phyloP scores from a whole-genome alignment of 257 asterid species.

The Jacaranda mimosifolia region DNA sequence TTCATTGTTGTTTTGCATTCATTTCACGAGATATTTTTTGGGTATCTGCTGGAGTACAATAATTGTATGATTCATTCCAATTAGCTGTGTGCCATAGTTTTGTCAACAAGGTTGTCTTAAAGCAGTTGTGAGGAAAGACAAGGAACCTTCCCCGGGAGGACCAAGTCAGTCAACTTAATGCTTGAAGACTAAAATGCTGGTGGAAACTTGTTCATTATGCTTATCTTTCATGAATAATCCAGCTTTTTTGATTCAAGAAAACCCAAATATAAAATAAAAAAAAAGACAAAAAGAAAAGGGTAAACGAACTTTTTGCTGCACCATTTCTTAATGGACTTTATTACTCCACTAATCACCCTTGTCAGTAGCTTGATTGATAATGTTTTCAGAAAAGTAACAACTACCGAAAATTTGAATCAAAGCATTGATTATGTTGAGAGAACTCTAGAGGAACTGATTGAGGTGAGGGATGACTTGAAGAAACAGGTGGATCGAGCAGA shows the following conservation, averaged over 20 bases:
- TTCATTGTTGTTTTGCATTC: neutral
- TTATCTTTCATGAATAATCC: constrained; percentile 3
- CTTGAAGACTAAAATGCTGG: neutral
- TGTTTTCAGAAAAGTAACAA: constrained; percentile 17
- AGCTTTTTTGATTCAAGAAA: constrained; percentile 3
- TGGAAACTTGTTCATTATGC: constrained; percentile 3
- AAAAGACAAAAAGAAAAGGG: neutral
- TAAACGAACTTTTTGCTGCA: neutral
- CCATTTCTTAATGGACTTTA: constrained; percentile 31
- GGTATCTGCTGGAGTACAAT: neutral
- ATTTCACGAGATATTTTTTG: neutral
- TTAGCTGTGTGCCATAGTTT: neutral
- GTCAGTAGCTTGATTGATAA: constrained; percentile 16
- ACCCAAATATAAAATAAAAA: neutral
- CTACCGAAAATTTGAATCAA: constrained; percentile 35
- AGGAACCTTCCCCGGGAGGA: constrained; percentile 17
- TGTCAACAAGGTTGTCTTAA: constrained; percentile 18
- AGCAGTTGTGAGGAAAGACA: constrained; percentile 4
- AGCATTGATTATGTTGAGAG: constrained; percentile 42
- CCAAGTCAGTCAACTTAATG: constrained; percentile 26
- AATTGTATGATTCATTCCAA: neutral
- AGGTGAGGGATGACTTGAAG: constrained; percentile 53
- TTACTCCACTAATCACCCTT: constrained; percentile 34
- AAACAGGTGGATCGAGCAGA: constrained; percentile 56
- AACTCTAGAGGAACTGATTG: constrained; percentile 50